phyloP scores from a whole-genome alignment of 305 asterid species.

The Striga hermonthica region DNA sequence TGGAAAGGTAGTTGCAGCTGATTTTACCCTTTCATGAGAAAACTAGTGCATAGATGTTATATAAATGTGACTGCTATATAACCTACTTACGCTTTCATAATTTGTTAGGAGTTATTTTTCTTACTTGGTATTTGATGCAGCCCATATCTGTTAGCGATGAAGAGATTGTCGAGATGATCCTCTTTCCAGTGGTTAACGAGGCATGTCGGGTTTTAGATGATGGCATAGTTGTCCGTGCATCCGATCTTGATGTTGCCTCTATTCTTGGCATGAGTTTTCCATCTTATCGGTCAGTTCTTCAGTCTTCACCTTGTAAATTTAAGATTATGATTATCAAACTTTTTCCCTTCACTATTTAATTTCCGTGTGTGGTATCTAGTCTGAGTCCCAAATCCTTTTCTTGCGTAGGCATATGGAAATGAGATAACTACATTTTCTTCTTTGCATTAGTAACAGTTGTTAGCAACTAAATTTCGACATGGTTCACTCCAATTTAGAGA shows the following conservation, averaged over 20 bases:
- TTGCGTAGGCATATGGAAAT: constrained; percentile 3
- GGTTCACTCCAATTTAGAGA: constrained; percentile 14
- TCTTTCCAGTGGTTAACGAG: constrained; percentile 94
- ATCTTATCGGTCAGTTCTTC: constrained; percentile 69
- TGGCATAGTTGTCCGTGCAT: constrained; percentile 79
- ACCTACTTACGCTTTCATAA: constrained; percentile 4
- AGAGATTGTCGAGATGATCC: constrained; percentile 87
- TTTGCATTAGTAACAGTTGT: constrained; percentile 9
- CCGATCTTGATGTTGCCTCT: constrained; percentile 90
- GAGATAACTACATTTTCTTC: constrained; percentile 1
- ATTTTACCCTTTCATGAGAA: constrained; percentile 1
- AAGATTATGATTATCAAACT: constrained; percentile 2
- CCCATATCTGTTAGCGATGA: constrained; percentile 77
- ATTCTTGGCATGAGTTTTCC: constrained; percentile 99
- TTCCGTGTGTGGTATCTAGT: constrained; percentile 3
- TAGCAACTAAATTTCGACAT: constrained; percentile 1
- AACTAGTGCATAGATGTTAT: constrained; percentile 8
- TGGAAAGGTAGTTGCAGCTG: constrained; percentile 52
- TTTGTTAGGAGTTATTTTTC: constrained; percentile 14
- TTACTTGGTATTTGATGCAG: constrained; percentile 43
- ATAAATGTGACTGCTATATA: constrained; percentile 6
- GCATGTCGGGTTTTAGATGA: constrained; percentile 92
- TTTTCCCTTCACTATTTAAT: neutral
- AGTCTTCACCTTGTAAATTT: constrained; percentile 14
- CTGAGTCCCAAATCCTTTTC: constrained; percentile 14